These are phyloP conservation scores for Capsaspora owczarzaki DNA, from an alignment of 78 protist genomes.

Conservation along the genomic window DNA sequence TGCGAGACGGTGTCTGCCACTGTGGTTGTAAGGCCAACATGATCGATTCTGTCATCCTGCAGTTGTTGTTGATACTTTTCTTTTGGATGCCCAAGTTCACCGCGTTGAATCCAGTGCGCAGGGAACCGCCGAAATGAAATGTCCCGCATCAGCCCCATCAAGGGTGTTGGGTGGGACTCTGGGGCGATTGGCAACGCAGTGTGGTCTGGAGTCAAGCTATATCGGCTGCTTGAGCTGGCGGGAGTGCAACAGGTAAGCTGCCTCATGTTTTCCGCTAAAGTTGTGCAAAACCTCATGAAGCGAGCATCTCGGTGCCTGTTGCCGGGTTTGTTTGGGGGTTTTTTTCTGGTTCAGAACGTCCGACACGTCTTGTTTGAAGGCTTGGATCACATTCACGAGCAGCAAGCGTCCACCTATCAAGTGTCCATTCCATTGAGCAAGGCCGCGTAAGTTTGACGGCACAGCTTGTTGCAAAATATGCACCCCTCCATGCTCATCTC, in stretches of 20 bases:
- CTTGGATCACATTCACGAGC: background rate
- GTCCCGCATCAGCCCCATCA: background rate
- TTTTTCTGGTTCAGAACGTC: no score
- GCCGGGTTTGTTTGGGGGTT: no score
- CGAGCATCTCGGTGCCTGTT: no score
- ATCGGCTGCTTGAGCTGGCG: conserved; percentile 14
- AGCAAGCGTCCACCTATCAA: conserved; percentile 18
- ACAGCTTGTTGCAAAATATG: no score
- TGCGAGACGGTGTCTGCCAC: no score
- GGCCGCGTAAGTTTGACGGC: conserved; percentile 39
- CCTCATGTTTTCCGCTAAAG: background rate
- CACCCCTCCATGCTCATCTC: no score
- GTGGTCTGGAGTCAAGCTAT: conserved; percentile 53
- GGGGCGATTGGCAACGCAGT: conserved; percentile 50
- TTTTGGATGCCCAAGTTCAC: no score
- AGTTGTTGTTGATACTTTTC: no score
- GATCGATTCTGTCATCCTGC: no score
- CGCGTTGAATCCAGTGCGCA: conserved; percentile 56
- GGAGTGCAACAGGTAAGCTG: conserved; percentile 7
- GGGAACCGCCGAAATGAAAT: conserved; percentile 55
- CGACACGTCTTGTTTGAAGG: conserved; percentile 50
- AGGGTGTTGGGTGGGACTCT: conserved; percentile 35
- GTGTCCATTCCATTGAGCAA: conserved; percentile 48
- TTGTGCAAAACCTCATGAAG: background rate
- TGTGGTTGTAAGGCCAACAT: no score